Base-by-base conservation (phyloP, 306 rosid species). In the Fragaria nilgerrensis region DNA sequence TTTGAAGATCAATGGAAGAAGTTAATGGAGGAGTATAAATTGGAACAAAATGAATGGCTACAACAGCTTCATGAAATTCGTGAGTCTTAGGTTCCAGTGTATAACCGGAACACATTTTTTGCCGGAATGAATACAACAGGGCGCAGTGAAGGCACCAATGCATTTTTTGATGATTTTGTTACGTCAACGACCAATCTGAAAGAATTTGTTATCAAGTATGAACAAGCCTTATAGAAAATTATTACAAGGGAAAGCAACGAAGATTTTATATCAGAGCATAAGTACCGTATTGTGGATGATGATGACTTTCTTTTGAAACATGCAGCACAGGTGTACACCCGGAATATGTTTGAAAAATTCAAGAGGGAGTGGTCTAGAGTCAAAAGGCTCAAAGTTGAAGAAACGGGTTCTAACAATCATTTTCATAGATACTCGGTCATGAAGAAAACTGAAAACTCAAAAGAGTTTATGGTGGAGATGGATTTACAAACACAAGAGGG, bases 301-400 rank as follows among this genome's bases (percentile, higher is more conserved):
- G 34, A 48, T 16, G 64, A 50, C 10, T 72, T 72, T 49, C 62
- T 72, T 72, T 72, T 50, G 63, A 72, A 72, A 27, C 63, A 72
- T 72, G 64, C 64, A 13, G 44, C 76, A 50, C 53, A 17, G 29
- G 6, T 72, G 45, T 65, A 65, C 32, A 65, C 70, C 0, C 32
- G 70, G 32, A 65, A 65, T 22, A 37, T 65, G 0, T 65, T 32
- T 19, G 23, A 32, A 13, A 32, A 65, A 8, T 32, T 65, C 70
- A 65, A 65, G 39, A 29, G 22, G 1, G 29, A 56, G 9, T 56
- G 63, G 63, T 2, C 1, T 20, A 56, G 29, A 56, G 12, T 56
- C 12, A 22, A 22, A 8, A 0, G 15, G 9, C 29, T 56, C 32
- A 56, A 9, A 22, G 63, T 56, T 56, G 63, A 56, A 56, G 63